Evolutionary conservation across 345 rosid species (phyloP).

Genomic region (Raphanus raphanistrum): DNA sequence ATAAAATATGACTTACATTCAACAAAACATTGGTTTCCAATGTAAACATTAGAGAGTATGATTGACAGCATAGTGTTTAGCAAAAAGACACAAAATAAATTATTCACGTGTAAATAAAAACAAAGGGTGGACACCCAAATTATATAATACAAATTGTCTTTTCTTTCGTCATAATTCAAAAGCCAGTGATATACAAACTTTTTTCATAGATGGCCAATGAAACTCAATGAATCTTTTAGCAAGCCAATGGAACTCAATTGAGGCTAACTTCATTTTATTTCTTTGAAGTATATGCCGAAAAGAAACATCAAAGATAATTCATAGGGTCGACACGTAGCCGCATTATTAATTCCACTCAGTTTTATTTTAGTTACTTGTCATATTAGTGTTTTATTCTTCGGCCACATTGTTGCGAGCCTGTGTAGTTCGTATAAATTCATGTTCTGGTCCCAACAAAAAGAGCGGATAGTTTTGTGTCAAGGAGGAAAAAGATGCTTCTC

Average conservation of each 20-base stretch:
- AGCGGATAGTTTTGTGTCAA: slow-evolving; percentile 10
- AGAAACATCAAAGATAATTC: not conserved
- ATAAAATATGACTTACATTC: not conserved
- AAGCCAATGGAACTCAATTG: slow-evolving; percentile 11
- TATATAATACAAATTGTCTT: slow-evolving; percentile 25
- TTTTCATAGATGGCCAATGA: slow-evolving; percentile 17
- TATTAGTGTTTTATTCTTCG: slow-evolving; percentile 31
- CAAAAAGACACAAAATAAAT: not conserved
- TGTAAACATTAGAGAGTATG: not conserved
- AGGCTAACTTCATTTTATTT: slow-evolving; percentile 9
- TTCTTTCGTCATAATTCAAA: slow-evolving; percentile 32
- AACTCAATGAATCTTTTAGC: not conserved
- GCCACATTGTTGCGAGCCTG: slow-evolving; percentile 20
- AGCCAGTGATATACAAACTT: slow-evolving; percentile 16
- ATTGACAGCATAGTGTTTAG: slow-evolving; percentile 14
- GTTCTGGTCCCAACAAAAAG: slow-evolving; percentile 29
- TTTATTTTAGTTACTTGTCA: slow-evolving; percentile 13
- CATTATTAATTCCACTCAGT: slow-evolving; percentile 35
- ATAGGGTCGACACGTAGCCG: slow-evolving; percentile 29
- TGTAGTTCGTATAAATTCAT: slow-evolving; percentile 34
- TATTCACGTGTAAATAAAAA: slow-evolving; percentile 28
- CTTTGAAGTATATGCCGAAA: not conserved
- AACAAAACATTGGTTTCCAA: not conserved
- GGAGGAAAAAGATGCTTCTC: slow-evolving; percentile 27
- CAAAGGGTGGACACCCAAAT: slow-evolving; percentile 20